Base-by-base conservation (phyloP, 2,329 filamentous ascomycete genomes). In the Cryphonectria parasitica region DNA sequence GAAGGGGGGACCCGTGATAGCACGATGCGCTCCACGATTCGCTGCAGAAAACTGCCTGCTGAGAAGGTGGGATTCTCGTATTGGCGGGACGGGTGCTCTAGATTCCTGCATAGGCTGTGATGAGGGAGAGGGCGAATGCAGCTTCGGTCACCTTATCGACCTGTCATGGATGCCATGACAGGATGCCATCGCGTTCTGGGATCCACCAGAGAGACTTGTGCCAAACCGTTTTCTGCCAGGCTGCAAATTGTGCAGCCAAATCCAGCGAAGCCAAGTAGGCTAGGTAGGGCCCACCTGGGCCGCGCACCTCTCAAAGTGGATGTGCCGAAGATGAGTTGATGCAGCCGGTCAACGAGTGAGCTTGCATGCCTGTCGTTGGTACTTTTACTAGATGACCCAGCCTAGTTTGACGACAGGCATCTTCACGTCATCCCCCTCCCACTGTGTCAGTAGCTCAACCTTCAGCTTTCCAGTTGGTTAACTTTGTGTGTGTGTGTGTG, bases 211-310 rank as follows among this genome's bases (percentile, higher is more conserved):
- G 25, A n/a, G 65, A 41, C n/a, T 31, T 49, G 45, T 49, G 41
- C 34, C 54, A 41, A 61, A 34, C 52, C 52, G 43, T 60, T 60
- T 43, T 60, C 54, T 41, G 39, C 36, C 64, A 28, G n/a, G 52
- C 25, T 36, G 64, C 25, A 67, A 45, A 67, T 67, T 67, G 65
- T 54, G 11, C 52, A 45, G 39, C 65, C 65, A 41, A 60, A 67
- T 45, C 19, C 65, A 67, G 65, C 54, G 34, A 49, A 49, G 65
- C 65, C 41, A 15, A 15, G 17, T 17, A 67, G n/a, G 56, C 52
- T n/a, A 66, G 34, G 15, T 31, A 22, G 39, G 39, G 25, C 54
- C 54, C 65, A 45, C 56, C 31, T 45, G 28, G 52, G 52, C 52
- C n/a, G 52, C 65, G 49, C 34, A 39, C 31, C 52, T 60, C 65